These are phyloP conservation scores for Hypseocharis bilobata DNA, from an alignment of 441 rosid species.

Conservation along the genomic window DNA sequence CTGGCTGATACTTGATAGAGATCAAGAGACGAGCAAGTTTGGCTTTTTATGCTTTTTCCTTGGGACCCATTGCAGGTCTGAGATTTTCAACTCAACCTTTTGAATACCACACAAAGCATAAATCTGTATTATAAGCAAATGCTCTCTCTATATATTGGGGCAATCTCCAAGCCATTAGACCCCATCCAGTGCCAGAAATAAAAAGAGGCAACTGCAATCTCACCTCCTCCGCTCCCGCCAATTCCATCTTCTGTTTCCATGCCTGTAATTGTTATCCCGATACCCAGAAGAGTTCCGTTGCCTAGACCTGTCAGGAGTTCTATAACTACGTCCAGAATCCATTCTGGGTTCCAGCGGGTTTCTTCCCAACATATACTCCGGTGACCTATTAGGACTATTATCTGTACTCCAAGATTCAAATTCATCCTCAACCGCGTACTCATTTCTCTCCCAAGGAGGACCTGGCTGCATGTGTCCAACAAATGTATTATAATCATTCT, in stretches of 20 bases:
- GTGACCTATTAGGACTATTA: constrained; percentile 47
- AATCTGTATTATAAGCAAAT: too few relatives aligned
- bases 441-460: constrained; percentile 36
- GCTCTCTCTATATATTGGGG: background rate
- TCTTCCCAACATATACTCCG: constrained; percentile 30
- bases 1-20: too few relatives aligned
- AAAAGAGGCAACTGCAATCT: background rate
- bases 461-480: constrained; percentile 29
- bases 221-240: constrained; percentile 30
- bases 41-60: too few relatives aligned
- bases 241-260: constrained; percentile 40
- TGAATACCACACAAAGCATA: too few relatives aligned
- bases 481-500: constrained; percentile 27
- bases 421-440: constrained; percentile 31
- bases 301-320: constrained; percentile 34
- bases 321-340: constrained; percentile 28
- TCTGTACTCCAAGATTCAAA: constrained; percentile 92
- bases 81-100: too few relatives aligned
- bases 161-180: background rate
- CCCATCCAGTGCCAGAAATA: background rate
- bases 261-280: constrained; percentile 37
- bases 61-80: too few relatives aligned
- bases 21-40: too few relatives aligned
- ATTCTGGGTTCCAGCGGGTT: constrained; percentile 29
- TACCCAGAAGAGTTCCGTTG: constrained; percentile 39